phyloP scores from a whole-genome alignment of 2,329 filamentous ascomycete species.

The Verticillium zaregamsianum region DNA sequence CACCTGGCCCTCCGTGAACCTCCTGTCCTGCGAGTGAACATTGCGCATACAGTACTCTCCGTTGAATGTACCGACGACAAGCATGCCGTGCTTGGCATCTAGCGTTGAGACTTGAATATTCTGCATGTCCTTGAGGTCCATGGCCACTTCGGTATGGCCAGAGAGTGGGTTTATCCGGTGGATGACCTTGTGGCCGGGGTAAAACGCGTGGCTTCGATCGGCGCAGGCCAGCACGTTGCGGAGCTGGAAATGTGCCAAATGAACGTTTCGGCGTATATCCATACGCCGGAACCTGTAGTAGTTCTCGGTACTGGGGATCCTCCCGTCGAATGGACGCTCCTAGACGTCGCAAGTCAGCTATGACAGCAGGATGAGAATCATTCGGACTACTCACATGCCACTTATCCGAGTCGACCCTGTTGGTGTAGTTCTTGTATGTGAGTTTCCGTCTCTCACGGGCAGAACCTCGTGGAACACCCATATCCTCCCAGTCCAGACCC shows the following conservation, averaged over 20 bases:
- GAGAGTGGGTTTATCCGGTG: conserved; percentile 48
- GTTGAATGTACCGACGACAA: conserved; percentile 56
- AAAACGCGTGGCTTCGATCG: conserved; percentile 52
- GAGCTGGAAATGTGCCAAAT: conserved; percentile 62
- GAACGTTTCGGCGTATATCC: conserved; percentile 48
- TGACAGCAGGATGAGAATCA: not conserved
- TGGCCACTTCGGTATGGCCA: conserved; percentile 36
- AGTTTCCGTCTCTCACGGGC: conserved; percentile 42
- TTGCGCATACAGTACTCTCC: conserved; percentile 50
- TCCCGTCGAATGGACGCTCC: conserved; percentile 21
- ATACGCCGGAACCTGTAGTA: conserved; percentile 58
- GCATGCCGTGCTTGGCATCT: conserved; percentile 46
- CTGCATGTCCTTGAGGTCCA: conserved; percentile 36
- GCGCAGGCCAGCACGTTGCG: conserved; percentile 57
- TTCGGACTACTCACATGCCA: conserved; percentile 38
- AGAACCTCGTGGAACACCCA: conserved; percentile 45
- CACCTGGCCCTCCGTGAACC: conserved; percentile 39
- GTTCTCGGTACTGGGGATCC: conserved; percentile 35
- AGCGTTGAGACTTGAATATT: conserved; percentile 45
- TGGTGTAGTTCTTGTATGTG: conserved; percentile 57
- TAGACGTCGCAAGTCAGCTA: not conserved
- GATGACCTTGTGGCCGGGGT: conserved; percentile 46
- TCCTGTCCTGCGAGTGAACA: conserved; percentile 34
- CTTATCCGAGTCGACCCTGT: conserved; percentile 40
- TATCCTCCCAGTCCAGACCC: conserved; percentile 51